phyloP scores from a whole-genome alignment of 2,329 filamentous ascomycete species.

The Xylaria sp. region DNA sequence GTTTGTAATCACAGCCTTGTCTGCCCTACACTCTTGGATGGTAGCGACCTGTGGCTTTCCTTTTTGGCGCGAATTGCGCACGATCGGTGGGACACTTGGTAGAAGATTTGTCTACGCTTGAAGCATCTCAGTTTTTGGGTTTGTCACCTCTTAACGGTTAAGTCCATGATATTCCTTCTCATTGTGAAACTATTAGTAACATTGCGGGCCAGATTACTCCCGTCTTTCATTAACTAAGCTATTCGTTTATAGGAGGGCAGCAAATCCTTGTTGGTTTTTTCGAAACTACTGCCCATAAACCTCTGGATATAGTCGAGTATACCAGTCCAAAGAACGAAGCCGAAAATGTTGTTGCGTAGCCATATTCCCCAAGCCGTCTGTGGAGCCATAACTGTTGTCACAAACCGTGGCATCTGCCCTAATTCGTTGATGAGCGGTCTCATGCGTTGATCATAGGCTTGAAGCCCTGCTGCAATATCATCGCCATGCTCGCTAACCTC shows the following conservation, averaged over 20 bases:
- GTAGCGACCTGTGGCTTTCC: no score
- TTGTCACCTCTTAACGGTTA: no score
- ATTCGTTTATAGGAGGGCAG: slow-evolving; percentile 52
- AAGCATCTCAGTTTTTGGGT: no score
- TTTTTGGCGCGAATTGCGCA: no score
- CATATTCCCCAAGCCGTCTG: slow-evolving; percentile 58
- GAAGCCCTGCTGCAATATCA: slow-evolving; percentile 49
- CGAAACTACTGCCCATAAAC: slow-evolving; percentile 41
- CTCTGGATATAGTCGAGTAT: slow-evolving; percentile 48
- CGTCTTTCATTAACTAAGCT: neutral
- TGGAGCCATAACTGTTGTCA: slow-evolving; percentile 54
- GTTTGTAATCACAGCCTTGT: no score
- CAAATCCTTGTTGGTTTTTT: slow-evolving; percentile 48
- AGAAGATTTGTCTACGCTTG: no score
- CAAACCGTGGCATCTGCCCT: slow-evolving; percentile 47
- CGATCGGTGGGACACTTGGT: no score
- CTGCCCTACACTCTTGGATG: no score
- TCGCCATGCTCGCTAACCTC: slow-evolving; percentile 49
- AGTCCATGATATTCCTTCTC: no score
- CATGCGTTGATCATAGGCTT: slow-evolving; percentile 52
- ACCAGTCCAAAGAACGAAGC: slow-evolving; percentile 52
- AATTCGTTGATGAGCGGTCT: slow-evolving; percentile 50
- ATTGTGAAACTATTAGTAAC: no score
- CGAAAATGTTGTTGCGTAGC: slow-evolving; percentile 56
- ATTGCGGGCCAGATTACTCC: no score